A percentile compares a stretch with the other conserved stretches of the same genome.
phyloP scores from a whole-genome alignment of 2,329 filamentous ascomycete species.

The Cladophialophora immunda region DNA sequence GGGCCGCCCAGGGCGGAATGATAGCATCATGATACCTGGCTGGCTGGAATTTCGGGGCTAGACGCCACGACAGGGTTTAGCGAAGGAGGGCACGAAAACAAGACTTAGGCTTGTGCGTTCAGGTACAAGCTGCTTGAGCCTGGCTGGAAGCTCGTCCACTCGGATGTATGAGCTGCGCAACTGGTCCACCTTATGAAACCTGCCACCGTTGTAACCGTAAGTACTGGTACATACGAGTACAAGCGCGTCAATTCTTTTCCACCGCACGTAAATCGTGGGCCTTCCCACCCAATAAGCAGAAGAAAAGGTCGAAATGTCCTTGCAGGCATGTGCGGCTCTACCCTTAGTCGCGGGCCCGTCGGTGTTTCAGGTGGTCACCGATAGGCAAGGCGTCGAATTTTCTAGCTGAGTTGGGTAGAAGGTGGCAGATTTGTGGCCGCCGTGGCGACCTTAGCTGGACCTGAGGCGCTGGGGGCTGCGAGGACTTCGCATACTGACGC shows the following conservation, averaged over 20 bases:
- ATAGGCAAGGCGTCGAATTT: neutral
- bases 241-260: neutral
- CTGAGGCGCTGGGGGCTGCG: neutral
- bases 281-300: neutral
- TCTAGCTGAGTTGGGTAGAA: neutral
- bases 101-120: neutral
- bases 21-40: neutral
- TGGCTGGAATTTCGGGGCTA: neutral
- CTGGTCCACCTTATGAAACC: neutral
- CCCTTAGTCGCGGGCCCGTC: neutral
- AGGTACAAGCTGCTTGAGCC: neutral
- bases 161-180: neutral
- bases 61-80: neutral
- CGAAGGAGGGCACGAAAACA: neutral
- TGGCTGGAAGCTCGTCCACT: neutral
- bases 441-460: neutral
- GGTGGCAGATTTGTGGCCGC: neutral
- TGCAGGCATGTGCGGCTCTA: neutral
- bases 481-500: neutral
- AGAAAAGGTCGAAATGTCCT: neutral
- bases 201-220: neutral
- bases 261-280: neutral
- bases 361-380: constrained; percentile 5
- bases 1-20: neutral
- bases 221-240: neutral